Percentiles rank a stretch among this genome's conserved stretches.
Conservation (phyloP, 306 rosid species). For the Abrus precatorius region DNA sequence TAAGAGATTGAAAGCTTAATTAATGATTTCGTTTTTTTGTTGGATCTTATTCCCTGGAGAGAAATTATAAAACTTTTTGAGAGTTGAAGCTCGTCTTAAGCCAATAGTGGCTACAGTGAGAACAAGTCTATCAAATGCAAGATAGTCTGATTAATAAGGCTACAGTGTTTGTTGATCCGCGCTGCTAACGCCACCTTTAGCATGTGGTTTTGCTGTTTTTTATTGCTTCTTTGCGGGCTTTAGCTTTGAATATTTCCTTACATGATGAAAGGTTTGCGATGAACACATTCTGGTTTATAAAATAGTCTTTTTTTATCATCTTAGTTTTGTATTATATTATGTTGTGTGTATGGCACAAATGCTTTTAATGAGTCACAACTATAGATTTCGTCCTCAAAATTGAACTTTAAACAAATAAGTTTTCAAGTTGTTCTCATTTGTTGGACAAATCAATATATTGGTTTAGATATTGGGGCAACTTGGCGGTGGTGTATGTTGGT, state of each 20-base stretch:
- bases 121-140: background rate
- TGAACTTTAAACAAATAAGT: background rate
- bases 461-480: conserved; percentile 34
- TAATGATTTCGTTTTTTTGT: background rate
- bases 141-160: background rate
- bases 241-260: background rate
- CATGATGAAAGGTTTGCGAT: conserved; percentile 18
- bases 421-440: conserved; percentile 7
- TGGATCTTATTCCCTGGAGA: background rate
- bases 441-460: conserved; percentile 25
- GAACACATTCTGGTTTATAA: conserved; percentile 3
- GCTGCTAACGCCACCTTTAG: background rate
- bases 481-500: conserved; percentile 18
- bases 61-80: background rate
- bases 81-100: background rate
- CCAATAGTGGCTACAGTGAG: background rate
- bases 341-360: background rate
- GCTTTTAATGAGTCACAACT: conserved; percentile 7
- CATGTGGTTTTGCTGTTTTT: background rate
- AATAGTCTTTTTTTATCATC: background rate
- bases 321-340: background rate
- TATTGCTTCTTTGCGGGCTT: conserved; percentile 10
- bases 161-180: background rate
- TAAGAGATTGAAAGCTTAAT: background rate
- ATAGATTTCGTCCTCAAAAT: background rate